Base-by-base conservation (phyloP, 1,139 yeast genomes). In the Zygoascus sp. region DNA sequence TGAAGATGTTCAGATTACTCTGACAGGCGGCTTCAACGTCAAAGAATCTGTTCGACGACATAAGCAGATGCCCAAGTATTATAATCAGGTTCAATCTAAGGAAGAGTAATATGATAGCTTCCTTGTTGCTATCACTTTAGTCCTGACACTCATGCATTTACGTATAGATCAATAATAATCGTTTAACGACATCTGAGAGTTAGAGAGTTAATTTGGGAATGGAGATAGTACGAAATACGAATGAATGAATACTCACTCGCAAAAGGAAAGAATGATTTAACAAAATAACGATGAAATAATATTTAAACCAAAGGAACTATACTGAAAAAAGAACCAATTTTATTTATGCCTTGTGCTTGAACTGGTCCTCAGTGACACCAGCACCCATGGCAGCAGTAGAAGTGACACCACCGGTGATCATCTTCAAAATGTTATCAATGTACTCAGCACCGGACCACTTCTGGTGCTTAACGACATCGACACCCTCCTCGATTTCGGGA, bases 391-490 rank as follows among this genome's bases (percentile, higher is more conserved):
- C 97, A 57, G 97, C 95, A 47, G 97, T 92, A 21, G 96, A 84
- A 47, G 92, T 76, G 51, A 90, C 86, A 72, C 98, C 98, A 62
- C 97, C 97, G 51, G 94, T 83, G 42, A 89, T 94, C 74, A 89
- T 76, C 69, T 83, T 88, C 69, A 90, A 81, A 62, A 90, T 76
- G 53, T 88, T 84, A 69, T 90, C 98, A 65, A 92, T 84, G 74
- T 89, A 92, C 69, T 87, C 96, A 36, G 98, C 98, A 66, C 98
- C 98, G 43, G 97, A 88, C 98, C 98, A 90, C 71, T 90, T 88
- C 73, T 90, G 98, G 72, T 90, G 98, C 76, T 89, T 90, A 56
- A 90, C 95, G 52, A 90, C 96, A 69, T 90, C 98, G 56, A 89
- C 96, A 57, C 89, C 94, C 55, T 76, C 75, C 62, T 83, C 88